Evolutionary conservation across 192 early-diverging fungal genomes (phyloP).

Genomic region (Umbelopsis ramanniana): DNA sequence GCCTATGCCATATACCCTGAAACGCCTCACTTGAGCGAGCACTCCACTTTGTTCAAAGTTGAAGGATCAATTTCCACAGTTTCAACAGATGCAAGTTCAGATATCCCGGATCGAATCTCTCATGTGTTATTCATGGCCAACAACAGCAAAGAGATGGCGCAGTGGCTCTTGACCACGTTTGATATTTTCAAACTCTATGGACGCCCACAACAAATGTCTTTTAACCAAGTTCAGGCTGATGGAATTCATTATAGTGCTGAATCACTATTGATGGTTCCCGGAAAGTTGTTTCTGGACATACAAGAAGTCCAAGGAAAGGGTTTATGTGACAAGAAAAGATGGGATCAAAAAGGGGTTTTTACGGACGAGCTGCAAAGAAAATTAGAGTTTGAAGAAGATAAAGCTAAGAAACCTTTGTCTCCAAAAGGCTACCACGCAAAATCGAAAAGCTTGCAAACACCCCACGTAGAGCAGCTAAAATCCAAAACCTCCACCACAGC

Average conservation of each 20-base stretch:
- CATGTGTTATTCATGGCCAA: conserved; percentile 40
- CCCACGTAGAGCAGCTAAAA: neutral
- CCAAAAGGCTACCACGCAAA: neutral
- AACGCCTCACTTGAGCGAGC: conserved; percentile 38
- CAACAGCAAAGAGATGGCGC: conserved; percentile 41
- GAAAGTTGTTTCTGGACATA: conserved; percentile 27
- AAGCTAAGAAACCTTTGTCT: neutral
- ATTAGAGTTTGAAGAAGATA: neutral
- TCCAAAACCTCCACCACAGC: neutral
- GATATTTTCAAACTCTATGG: conserved; percentile 54
- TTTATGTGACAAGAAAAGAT: conserved; percentile 6
- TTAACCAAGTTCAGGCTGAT: conserved; percentile 17
- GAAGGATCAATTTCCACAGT: conserved; percentile 31
- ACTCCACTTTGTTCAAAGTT: conserved; percentile 40
- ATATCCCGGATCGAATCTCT: conserved; percentile 8
- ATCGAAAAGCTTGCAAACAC: neutral
- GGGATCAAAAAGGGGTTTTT: conserved; percentile 14
- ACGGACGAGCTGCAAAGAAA: neutral
- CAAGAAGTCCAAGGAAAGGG: neutral
- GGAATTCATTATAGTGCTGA: conserved; percentile 29
- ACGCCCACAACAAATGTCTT: conserved; percentile 35
- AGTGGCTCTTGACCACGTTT: conserved; percentile 46
- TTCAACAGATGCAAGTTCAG: neutral
- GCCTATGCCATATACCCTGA: conserved; percentile 63
- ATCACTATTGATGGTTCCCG: neutral